Base-by-base conservation (phyloP, 495 filamentous ascomycete genomes). In the Penicillium chermesinum region DNA sequence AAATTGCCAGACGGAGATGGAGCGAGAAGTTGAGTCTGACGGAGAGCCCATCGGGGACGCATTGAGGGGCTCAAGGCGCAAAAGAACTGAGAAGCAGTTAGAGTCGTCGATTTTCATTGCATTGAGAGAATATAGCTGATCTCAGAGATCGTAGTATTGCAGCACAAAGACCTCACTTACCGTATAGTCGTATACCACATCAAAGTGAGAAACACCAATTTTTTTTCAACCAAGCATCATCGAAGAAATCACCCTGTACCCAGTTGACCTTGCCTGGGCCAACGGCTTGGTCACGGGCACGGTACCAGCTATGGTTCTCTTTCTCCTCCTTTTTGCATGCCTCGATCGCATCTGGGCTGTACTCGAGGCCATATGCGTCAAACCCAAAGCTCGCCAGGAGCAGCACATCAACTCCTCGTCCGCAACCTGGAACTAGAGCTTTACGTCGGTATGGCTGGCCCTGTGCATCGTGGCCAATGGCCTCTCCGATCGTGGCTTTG, bases 111-210 rank as follows among this genome's bases (percentile, higher is more conserved):
- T 46, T 27, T 30, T 30, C 25, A 30, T 10, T 32, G 21, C 38
- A 25, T 4, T 19, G n/a, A n/a, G n/a, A n/a, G n/a, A n/a, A n/a
- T n/a, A n/a, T n/a, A n/a, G n/a, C n/a, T n/a, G n/a, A n/a, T n/a
- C n/a, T n/a, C n/a, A n/a, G n/a, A n/a, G n/a, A n/a, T n/a, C n/a
- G n/a, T n/a, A n/a, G n/a, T n/a, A n/a, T n/a, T 32, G 50, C 13
- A 41, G 38, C 15, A 33, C 27, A 16, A 17, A 42, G 19, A 27
- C 13, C 5, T 17, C 30, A 61, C 80, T 54, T 72, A 89, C 87
- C 20, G 86, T 89, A 60, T 91, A 90, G 63, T 93, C 88, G 70
- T 89, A 93, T 33, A 91, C 81, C 19, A 93, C 58, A 69, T 94
- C 87, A 67, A 89, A 90, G 10, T 64, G n/a, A n/a, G n/a, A n/a